phyloP scores from a whole-genome alignment of 306 rosid species.

The Fragaria nilgerrensis region DNA sequence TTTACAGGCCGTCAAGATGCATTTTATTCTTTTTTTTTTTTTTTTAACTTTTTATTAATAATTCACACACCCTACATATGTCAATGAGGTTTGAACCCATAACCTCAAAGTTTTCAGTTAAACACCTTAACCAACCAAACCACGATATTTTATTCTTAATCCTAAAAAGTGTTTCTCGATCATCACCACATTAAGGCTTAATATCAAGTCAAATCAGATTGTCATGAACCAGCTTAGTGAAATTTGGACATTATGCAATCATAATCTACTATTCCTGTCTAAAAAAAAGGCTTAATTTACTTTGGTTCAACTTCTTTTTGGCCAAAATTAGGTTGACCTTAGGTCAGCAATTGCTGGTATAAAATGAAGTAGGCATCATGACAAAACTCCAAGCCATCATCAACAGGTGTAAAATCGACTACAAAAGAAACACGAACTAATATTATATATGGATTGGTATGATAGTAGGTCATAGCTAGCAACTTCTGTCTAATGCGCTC shows the following conservation, averaged over 20 bases:
- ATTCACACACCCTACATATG: no score
- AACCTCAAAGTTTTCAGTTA: no score
- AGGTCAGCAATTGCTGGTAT: background rate
- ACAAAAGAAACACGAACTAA: background rate
- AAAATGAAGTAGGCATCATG: constrained; percentile 7
- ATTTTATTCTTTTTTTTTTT: background rate
- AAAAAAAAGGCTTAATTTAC: background rate
- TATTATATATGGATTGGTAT: background rate
- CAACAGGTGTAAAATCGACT: constrained; percentile 9
- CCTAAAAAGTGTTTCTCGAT: background rate
- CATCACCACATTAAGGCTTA: constrained; percentile 1
- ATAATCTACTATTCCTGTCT: background rate
- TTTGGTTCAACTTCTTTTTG: background rate
- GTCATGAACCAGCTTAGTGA: background rate
- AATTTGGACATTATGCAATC: constrained; percentile 3
- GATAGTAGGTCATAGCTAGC: background rate
- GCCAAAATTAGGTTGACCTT: background rate
- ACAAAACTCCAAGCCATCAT: background rate
- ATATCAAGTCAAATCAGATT: background rate
- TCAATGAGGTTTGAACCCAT: no score
- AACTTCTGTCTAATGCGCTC: constrained; percentile 6
- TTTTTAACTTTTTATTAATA: no score
- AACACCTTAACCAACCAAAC: no score
- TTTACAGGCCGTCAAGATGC: constrained; percentile 1
- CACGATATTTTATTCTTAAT: background rate